Conservation (phyloP, 164 flowering plant species). For the Brasenia schreberi region DNA sequence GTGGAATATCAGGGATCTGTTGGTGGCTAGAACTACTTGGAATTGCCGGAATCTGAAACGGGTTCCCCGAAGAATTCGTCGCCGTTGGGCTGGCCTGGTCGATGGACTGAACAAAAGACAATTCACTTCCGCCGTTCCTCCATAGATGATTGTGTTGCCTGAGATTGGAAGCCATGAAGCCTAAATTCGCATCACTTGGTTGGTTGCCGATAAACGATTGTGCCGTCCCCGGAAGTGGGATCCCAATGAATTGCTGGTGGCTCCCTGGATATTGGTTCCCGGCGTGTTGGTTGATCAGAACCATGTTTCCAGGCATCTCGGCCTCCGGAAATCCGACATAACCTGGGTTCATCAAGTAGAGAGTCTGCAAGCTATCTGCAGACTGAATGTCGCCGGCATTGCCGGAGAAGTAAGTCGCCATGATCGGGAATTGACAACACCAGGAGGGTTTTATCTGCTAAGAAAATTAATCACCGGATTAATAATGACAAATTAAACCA, state of each 20-base stretch:
- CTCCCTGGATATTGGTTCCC: conserved; percentile 8
- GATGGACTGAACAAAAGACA: background rate
- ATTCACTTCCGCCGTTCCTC: background rate
- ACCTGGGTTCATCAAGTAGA: conserved; percentile 83
- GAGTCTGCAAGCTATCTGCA: conserved; percentile 64
- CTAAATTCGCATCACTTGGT: background rate
- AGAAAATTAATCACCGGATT: background rate
- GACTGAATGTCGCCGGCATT: conserved; percentile 1
- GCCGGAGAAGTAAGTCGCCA: background rate
- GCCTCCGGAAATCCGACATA: conserved; percentile 57
- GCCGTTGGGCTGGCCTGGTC: background rate
- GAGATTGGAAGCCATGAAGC: background rate
- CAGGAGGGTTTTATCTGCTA: background rate
- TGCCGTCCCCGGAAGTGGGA: conserved; percentile 23
- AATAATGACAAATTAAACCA: background rate
- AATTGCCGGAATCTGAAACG: background rate
- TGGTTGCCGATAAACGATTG: background rate
- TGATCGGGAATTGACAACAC: background rate
- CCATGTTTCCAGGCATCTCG: conserved; percentile 23
- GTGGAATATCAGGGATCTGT: background rate
- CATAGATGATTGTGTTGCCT: background rate
- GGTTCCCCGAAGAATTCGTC: background rate
- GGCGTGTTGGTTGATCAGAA: conserved; percentile 37
- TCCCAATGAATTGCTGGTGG: conserved; percentile 40
- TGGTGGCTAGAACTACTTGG: background rate